A percentile compares a stretch with the other conserved stretches of the same genome.
These are phyloP conservation scores for Penicillium sp. DNA, from an alignment of 2,329 filamentous ascomycete species.

Conservation along the genomic window DNA sequence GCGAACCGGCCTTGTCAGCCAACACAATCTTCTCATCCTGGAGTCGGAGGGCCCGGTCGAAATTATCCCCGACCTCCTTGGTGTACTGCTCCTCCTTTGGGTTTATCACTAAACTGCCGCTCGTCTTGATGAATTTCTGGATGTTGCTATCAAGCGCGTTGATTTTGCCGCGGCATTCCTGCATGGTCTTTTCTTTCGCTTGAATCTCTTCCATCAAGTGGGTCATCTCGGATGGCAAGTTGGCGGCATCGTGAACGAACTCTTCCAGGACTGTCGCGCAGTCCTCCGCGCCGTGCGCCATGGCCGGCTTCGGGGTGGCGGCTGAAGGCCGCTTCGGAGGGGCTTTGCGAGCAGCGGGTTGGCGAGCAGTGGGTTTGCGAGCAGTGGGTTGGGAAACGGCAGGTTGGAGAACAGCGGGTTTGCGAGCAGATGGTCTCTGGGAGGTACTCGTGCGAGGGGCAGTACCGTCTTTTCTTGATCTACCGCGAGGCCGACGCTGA, in stretches of 20 bases:
- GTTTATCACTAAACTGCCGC: constrained; percentile 62
- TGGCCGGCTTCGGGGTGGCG: constrained; percentile 19
- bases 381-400: too few species aligned
- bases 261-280: constrained; percentile 65
- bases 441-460: too few species aligned
- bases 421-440: too few species aligned
- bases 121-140: constrained; percentile 67
- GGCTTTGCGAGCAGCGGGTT: background rate
- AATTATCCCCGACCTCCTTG: constrained; percentile 59
- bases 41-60: constrained; percentile 58
- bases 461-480: background rate
- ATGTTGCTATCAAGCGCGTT: constrained; percentile 60
- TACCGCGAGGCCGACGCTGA: background rate
- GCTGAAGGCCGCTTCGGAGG: background rate
- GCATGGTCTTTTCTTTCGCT: constrained; percentile 63
- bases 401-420: too few species aligned
- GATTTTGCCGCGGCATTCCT: constrained; percentile 59
- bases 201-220: constrained; percentile 68
- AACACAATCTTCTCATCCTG: constrained; percentile 65
- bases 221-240: constrained; percentile 64
- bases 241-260: constrained; percentile 65
- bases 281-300: constrained; percentile 58
- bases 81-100: constrained; percentile 65
- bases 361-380: too few species aligned
- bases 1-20: constrained; percentile 59